Conservation (phyloP, 1,284 basidiomycete genomes). For the Phenoliferia sp. region DNA sequence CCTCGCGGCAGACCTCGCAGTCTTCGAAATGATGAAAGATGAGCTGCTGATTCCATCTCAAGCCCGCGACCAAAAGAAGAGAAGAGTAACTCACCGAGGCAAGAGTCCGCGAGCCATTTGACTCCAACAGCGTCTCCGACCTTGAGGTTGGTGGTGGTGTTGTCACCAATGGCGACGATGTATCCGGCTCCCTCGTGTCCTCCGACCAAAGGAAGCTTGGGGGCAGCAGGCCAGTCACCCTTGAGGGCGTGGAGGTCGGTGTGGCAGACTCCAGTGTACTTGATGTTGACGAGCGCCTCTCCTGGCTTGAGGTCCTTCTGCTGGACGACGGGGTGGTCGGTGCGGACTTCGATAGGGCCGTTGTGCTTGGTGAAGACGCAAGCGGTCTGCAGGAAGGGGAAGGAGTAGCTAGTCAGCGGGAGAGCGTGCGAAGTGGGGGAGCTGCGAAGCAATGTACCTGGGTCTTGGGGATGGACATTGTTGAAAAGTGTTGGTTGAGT, state of each 20-base stretch:
- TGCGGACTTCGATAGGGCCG: slow-evolving; percentile 12
- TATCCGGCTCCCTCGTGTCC: slow-evolving; percentile 46
- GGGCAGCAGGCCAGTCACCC: slow-evolving; percentile 42
- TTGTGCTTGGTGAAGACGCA: slow-evolving; percentile 2
- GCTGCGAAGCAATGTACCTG: no score
- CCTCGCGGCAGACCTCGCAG: slow-evolving; percentile 70
- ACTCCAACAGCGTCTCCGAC: slow-evolving; percentile 79
- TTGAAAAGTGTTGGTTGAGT: not conserved
- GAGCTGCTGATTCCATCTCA: not conserved
- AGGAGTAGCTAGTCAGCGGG: no score
- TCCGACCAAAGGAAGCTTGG: slow-evolving; percentile 69
- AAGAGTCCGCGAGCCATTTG: slow-evolving; percentile 75
- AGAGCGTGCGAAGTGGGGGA: no score
- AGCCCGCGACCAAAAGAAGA: not conserved
- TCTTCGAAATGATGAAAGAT: slow-evolving; percentile 36
- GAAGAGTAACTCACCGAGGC: slow-evolving; percentile 35
- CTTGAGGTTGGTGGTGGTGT: slow-evolving; percentile 53
- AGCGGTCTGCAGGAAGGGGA: no score
- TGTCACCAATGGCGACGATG: slow-evolving; percentile 69
- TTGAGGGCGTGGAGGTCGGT: slow-evolving; percentile 66
- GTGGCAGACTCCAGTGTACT: slow-evolving; percentile 56
- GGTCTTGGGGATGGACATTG: slow-evolving; percentile 1
- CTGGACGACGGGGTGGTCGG: slow-evolving; percentile 52
- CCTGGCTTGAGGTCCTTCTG: slow-evolving; percentile 65
- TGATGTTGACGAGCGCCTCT: slow-evolving; percentile 68